Conservation (phyloP, 2,329 filamentous ascomycete species). For the Myriosclerotinia scirpicola region DNA sequence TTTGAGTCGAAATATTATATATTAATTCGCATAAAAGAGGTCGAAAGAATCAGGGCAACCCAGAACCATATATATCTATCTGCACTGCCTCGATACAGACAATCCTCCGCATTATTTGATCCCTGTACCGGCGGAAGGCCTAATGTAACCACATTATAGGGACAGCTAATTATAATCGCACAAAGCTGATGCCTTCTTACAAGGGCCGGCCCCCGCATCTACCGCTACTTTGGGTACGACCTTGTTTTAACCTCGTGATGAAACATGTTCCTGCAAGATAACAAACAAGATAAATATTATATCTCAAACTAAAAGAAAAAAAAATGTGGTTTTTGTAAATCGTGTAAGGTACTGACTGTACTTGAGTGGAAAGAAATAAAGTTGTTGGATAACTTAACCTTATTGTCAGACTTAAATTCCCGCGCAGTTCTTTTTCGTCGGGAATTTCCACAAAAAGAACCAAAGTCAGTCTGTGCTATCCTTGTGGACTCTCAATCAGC, state of each 20-base stretch:
- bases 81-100: conserved; percentile 21
- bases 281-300: not conserved
- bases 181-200: conserved; percentile 19
- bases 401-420: conserved; percentile 2
- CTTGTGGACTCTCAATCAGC: conserved; percentile 20
- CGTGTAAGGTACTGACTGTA: not conserved
- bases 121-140: conserved; percentile 16
- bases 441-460: conserved; percentile 11
- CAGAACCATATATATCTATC: conserved; percentile 22
- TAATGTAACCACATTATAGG: conserved; percentile 17
- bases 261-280: not conserved
- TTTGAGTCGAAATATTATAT: conserved; percentile 5
- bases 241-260: conserved; percentile 14
- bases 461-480: conserved; percentile 19
- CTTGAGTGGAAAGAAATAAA: not conserved
- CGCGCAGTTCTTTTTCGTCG: not conserved
- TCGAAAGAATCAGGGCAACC: conserved; percentile 11
- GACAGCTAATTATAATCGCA: conserved; percentile 20
- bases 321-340: not conserved
- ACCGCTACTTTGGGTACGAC: not conserved
- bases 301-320: not conserved
- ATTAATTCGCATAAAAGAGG: not conserved
- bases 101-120: conserved; percentile 20
- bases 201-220: conserved; percentile 10
- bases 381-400: conserved; percentile 12